phyloP scores from a whole-genome alignment of 2,329 filamentous ascomycete species.

The Colletotrichum costaricense region DNA sequence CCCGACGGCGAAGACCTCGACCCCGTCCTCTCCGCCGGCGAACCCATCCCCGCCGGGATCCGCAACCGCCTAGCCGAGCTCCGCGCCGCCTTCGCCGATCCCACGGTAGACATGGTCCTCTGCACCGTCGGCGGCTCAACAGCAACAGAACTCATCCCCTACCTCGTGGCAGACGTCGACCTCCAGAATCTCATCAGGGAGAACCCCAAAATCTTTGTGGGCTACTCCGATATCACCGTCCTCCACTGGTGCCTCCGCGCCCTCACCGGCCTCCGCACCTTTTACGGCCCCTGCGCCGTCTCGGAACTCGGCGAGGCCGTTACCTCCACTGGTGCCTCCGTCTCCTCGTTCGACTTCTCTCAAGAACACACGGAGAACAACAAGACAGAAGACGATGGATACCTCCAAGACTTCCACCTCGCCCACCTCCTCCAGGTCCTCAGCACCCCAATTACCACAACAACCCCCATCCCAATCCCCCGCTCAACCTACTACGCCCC shows the following conservation, averaged over 20 bases:
- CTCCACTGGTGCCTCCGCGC: constrained; percentile 55
- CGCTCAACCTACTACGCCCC: constrained; percentile 47
- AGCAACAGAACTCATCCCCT: constrained; percentile 53
- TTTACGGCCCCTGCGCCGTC: constrained; percentile 54
- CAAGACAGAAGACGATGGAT: constrained; percentile 37
- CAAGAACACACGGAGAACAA: neutral
- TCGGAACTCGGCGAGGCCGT: constrained; percentile 50
- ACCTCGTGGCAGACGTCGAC: constrained; percentile 48
- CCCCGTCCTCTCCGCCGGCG: constrained; percentile 37
- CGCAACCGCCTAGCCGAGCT: constrained; percentile 50
- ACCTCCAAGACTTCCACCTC: constrained; percentile 45
- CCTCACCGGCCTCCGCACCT: constrained; percentile 52
- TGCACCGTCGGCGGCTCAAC: constrained; percentile 53
- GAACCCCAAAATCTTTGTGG: constrained; percentile 55
- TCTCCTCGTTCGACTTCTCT: constrained; percentile 7
- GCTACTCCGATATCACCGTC: constrained; percentile 54
- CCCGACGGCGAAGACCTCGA: neutral
- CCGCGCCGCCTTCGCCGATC: constrained; percentile 50
- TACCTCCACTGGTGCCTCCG: constrained; percentile 16
- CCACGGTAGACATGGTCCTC: constrained; percentile 48
- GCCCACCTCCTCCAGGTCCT: constrained; percentile 48
- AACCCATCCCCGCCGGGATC: constrained; percentile 46
- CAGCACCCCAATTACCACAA: constrained; percentile 36
- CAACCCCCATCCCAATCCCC: constrained; percentile 46
- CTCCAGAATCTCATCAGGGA: constrained; percentile 46